Percentiles rank a stretch among this genome's conserved stretches.
phyloP scores from a whole-genome alignment of 2,329 filamentous ascomycete species.

The Graphilbum ipis-grandicollis region DNA sequence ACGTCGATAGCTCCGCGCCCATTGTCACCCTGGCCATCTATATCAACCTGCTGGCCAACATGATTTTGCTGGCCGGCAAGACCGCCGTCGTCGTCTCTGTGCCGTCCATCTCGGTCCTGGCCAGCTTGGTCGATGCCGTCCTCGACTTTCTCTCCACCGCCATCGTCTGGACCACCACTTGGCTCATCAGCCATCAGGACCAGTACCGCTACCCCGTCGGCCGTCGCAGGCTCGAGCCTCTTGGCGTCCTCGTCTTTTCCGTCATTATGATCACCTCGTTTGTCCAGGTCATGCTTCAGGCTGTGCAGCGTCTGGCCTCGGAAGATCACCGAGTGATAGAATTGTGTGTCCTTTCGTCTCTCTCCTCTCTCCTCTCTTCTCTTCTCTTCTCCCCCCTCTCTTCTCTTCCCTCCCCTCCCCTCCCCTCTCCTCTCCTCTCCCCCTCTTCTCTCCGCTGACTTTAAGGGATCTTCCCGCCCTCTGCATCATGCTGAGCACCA shows the following conservation, averaged over 20 bases:
- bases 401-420: background rate
- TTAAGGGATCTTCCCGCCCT: slow-evolving; percentile 47
- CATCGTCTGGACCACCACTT: slow-evolving; percentile 65
- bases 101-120: slow-evolving; percentile 65
- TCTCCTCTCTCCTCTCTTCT: no score
- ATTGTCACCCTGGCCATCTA: slow-evolving; percentile 81
- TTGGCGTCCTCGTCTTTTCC: slow-evolving; percentile 67
- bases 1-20: slow-evolving; percentile 51
- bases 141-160: slow-evolving; percentile 68
- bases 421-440: background rate
- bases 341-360: slow-evolving; percentile 24
- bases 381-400: background rate
- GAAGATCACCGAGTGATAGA: slow-evolving; percentile 52
- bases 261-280: slow-evolving; percentile 80
- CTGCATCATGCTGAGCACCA: slow-evolving; percentile 63
- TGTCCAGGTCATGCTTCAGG: slow-evolving; percentile 58
- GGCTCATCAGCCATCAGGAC: slow-evolving; percentile 56
- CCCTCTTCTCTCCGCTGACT: background rate
- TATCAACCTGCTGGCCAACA: slow-evolving; percentile 66
- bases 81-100: slow-evolving; percentile 61
- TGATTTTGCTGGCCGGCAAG: slow-evolving; percentile 57
- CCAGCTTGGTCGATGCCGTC: slow-evolving; percentile 61
- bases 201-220: slow-evolving; percentile 67
- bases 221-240: slow-evolving; percentile 56
- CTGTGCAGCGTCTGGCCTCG: slow-evolving; percentile 43